These are phyloP conservation scores for Microbotryum intermedium DNA, from an alignment of 1,284 basidiomycete genomes.

Conservation along the genomic window DNA sequence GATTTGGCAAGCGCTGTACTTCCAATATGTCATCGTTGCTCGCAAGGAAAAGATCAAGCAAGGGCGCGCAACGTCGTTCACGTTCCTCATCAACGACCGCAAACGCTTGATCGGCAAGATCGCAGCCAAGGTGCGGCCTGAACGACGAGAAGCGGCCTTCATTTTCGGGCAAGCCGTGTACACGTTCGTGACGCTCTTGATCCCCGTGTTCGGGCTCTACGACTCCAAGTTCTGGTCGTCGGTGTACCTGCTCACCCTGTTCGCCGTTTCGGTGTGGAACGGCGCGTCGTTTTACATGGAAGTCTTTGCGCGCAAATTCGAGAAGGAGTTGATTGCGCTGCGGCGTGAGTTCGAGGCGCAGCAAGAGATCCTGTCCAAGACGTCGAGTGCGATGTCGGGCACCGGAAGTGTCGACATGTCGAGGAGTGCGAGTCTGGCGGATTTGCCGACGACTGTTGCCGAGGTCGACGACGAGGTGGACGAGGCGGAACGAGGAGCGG, in stretches of 20 bases:
- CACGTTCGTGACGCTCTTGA: constrained; percentile 34
- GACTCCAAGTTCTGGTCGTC: constrained; percentile 32
- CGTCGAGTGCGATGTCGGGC: no score
- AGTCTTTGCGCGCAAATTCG: constrained; percentile 31
- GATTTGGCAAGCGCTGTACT: constrained; percentile 36
- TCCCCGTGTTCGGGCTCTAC: constrained; percentile 32
- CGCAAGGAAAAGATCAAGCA: constrained; percentile 36
- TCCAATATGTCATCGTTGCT: constrained; percentile 34
- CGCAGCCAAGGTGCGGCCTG: constrained; percentile 28
- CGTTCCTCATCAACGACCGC: constrained; percentile 35
- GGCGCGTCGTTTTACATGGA: constrained; percentile 32
- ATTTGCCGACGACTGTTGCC: no score
- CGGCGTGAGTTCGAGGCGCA: constrained; percentile 33
- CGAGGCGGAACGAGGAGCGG: no score
- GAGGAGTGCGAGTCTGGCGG: no score
- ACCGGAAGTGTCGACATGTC: no score
- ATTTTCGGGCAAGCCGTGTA: constrained; percentile 34
- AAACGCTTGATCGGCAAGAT: constrained; percentile 32
- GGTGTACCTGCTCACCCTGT: constrained; percentile 31
- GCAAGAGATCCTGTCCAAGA: constrained; percentile 12
- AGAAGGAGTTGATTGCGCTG: constrained; percentile 32
- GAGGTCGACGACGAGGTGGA: no score
- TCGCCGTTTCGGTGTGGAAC: constrained; percentile 35
- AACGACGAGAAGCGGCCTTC: constrained; percentile 29
- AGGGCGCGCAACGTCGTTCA: constrained; percentile 36